Conservation (phyloP, 2,329 filamentous ascomycete genomes). For the Conoideocrella luteorostrata region DNA sequence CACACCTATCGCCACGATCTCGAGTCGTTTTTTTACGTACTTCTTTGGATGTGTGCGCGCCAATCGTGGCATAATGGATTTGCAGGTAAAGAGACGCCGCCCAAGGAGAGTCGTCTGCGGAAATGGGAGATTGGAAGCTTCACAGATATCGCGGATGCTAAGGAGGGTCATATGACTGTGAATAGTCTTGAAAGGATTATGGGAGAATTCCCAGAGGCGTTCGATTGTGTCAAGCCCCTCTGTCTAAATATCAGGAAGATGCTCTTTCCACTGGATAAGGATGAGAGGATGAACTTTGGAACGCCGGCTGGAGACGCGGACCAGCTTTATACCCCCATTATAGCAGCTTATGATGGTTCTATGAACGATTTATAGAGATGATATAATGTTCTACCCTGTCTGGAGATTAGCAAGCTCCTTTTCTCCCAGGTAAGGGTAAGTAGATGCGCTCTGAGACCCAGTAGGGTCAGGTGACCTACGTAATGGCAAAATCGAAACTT, state of each 20-base stretch:
- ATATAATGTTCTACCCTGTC: too few species aligned
- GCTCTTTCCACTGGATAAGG: constrained; percentile 8
- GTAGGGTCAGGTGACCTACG: too few species aligned
- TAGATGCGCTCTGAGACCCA: too few species aligned
- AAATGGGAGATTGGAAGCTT: constrained; percentile 11
- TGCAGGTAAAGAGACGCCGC: neutral
- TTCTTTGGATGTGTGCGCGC: constrained; percentile 14
- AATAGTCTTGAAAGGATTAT: constrained; percentile 8
- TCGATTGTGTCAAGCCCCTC: constrained; percentile 13
- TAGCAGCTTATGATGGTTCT: constrained; percentile 11
- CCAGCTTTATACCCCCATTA: constrained; percentile 11
- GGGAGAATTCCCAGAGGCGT: constrained; percentile 11
- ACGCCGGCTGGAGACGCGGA: constrained; percentile 11
- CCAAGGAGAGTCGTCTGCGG: constrained; percentile 1
- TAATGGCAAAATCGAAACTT: too few species aligned
- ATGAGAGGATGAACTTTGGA: constrained; percentile 6
- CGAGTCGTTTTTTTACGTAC: constrained; percentile 11
- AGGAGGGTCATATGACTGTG: constrained; percentile 8
- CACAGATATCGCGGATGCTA: constrained; percentile 4
- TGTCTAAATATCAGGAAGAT: constrained; percentile 11
- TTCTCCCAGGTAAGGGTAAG: too few species aligned
- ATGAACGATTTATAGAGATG: too few species aligned
- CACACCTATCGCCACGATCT: constrained; percentile 18
- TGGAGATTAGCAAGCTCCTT: too few species aligned
- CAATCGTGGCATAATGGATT: constrained; percentile 9